Percentiles rank a stretch among this genome's conserved stretches.
These are phyloP conservation scores for Pichia deserticola DNA, from an alignment of 805 yeast species.

Conservation along the genomic window DNA sequence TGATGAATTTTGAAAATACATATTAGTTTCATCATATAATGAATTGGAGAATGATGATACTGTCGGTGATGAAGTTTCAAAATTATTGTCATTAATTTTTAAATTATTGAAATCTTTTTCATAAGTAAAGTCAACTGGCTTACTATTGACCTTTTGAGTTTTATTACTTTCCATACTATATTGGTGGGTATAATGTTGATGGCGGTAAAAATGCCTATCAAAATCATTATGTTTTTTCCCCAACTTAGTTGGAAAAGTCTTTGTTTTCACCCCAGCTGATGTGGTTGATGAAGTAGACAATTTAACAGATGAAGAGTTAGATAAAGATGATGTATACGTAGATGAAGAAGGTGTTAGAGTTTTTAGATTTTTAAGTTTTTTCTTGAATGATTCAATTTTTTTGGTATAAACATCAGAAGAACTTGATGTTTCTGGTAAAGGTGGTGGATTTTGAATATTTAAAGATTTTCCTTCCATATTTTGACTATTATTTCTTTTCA, in stretches of 20 bases:
- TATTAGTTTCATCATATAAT: not conserved
- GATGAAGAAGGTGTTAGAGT: not conserved
- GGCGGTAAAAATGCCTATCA: no score
- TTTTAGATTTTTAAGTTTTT: slow-evolving; percentile 14
- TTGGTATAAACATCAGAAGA: slow-evolving; percentile 12
- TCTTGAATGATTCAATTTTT: slow-evolving; percentile 19
- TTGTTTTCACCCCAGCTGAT: no score
- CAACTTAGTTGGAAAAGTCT: no score
- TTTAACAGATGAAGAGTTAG: no score
- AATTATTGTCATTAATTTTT: not conserved
- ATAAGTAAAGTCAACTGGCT: not conserved
- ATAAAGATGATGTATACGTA: no score
- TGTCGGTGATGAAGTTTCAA: slow-evolving; percentile 1
- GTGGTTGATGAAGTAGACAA: no score
- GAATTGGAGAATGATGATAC: not conserved
- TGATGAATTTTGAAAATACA: not conserved
- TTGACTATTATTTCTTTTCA: not conserved
- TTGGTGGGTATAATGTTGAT: no score
- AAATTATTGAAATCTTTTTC: not conserved
- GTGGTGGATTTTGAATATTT: slow-evolving; percentile 11
- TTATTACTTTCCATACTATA: no score
- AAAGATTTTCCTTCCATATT: no score
- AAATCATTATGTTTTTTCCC: no score
- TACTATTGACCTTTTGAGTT: no score
- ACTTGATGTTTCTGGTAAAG: slow-evolving; percentile 14